Evolutionary conservation across 169 alveolate species (phyloP).

Genomic region (Plasmodium sp.): DNA sequence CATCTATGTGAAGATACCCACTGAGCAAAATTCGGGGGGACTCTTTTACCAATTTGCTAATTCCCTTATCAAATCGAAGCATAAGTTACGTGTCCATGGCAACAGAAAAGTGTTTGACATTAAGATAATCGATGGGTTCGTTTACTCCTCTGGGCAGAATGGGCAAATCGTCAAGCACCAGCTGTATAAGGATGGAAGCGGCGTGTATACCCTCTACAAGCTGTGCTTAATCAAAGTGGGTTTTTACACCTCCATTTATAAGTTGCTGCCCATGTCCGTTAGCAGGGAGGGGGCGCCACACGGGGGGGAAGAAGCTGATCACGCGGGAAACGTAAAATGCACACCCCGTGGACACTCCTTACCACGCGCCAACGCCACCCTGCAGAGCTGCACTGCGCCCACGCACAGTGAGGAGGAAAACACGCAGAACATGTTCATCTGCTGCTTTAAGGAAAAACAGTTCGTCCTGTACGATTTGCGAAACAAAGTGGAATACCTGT

Average conservation of each 20-base stretch:
- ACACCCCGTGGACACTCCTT: not conserved
- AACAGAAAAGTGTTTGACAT: conserved; percentile 71
- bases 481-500: conserved; percentile 51
- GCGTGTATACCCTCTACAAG: conserved; percentile 37
- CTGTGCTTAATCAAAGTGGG: conserved; percentile 55
- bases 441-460: conserved; percentile 65
- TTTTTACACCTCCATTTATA: conserved; percentile 61
- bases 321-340: not conserved
- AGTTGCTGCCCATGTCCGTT: conserved; percentile 11
- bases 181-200: conserved; percentile 33
- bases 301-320: not conserved
- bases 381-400: not conserved
- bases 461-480: conserved; percentile 52
- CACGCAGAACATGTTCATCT: conserved; percentile 19
- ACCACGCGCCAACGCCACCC: not conserved
- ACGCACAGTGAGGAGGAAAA: not conserved
- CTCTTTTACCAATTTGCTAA: conserved; percentile 22
- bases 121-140: conserved; percentile 35
- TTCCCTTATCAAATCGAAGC: not conserved
- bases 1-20: conserved; percentile 48
- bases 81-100: conserved; percentile 52
- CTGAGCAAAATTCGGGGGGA: not conserved
- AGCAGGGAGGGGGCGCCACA: not conserved
- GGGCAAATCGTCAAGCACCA: conserved; percentile 56
- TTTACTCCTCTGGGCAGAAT: conserved; percentile 68